Evolutionary conservation across 2,329 filamentous ascomycete species (phyloP), one percentile per base, ranked within the genome.

Genomic region (Colletotrichum sp.): DNA sequence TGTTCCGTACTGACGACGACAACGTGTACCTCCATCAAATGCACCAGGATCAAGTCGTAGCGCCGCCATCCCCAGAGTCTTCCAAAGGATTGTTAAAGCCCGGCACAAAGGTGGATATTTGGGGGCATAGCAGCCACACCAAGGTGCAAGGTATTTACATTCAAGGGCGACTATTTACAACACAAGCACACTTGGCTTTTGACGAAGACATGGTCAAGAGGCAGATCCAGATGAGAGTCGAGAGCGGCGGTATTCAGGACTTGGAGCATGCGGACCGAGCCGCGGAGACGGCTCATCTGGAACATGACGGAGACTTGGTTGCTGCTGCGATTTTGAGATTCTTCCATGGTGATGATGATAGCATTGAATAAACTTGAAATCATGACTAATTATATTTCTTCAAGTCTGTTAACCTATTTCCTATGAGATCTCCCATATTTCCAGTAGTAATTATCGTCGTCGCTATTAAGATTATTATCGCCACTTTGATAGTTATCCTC

Each of bases 101-200:
- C 0, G 84, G 82, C 5, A 84, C 85, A 0, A 84, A 86, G 44
- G 86, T 92, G 2, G 84, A 90, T 36, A 86, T 90, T 57, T 89
- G 96, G 72, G 95, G 92, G 1, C 89, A 87, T 30, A 94, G 93
- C 24, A 88, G 89, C 2, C 89, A 90, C 75, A 96, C 95, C 79
- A 84, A 88, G 4, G 90, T 95, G 4, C 95, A 97, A 83, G 94
- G 93, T 28, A 92, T 96, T 88, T 96, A 96, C 81, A 85, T 89
- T 44, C 88, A 90, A 15, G 87, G 90, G 60, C 88, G 89, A 26
- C 85, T 95, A 24, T 93, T 97, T 72, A 93, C 94, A 1, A 89
- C 96, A 3, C 95, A 97, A 85, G 95, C 94, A 0, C 95, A 97
- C 82, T 91, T 95, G 2, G 95, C 96, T 76, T 96, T 96, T 81